These are phyloP conservation scores for Dendrobium nobile DNA, from an alignment of 106 monocot species.

Conservation along the genomic window DNA sequence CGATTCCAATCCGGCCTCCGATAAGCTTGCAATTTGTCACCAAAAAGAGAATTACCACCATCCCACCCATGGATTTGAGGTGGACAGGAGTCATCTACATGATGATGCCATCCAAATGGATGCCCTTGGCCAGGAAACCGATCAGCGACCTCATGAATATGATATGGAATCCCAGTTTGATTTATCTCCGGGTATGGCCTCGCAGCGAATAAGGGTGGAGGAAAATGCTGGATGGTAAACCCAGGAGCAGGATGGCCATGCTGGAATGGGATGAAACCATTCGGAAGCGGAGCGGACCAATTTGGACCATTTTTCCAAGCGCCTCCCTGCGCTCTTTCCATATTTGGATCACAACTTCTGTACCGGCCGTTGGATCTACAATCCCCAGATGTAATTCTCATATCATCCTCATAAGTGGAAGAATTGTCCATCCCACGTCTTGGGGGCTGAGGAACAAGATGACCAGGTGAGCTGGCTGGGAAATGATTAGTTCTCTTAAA, in stretches of 20 bases:
- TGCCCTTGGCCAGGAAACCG: constrained; percentile 54
- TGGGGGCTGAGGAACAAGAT: constrained; percentile 27
- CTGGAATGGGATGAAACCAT: constrained; percentile 73
- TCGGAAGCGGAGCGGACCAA: constrained; percentile 56
- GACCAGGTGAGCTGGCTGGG: constrained; percentile 23
- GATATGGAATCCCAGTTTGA: constrained; percentile 47
- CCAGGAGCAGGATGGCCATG: constrained; percentile 44
- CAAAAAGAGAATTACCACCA: constrained; percentile 35
- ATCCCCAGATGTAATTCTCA: constrained; percentile 31
- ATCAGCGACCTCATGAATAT: constrained; percentile 43
- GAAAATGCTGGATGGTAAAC: constrained; percentile 56
- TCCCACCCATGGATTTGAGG: constrained; percentile 62
- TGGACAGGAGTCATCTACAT: constrained; percentile 36
- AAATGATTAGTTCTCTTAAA: constrained; percentile 23
- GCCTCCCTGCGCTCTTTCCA: constrained; percentile 42
- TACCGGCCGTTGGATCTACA: constrained; percentile 34
- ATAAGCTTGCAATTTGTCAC: constrained; percentile 41
- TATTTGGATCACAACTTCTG: constrained; percentile 22
- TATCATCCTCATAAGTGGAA: constrained; percentile 51
- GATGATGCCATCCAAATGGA: constrained; percentile 59
- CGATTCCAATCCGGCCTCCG: constrained; percentile 60
- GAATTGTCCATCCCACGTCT: constrained; percentile 28
- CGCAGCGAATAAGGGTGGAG: constrained; percentile 54
- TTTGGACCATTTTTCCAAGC: constrained; percentile 46
- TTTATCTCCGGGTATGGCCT: constrained; percentile 53